Base-by-base conservation (phyloP, 208 protist species). In the Balamuthia mandrillaris region DNA sequence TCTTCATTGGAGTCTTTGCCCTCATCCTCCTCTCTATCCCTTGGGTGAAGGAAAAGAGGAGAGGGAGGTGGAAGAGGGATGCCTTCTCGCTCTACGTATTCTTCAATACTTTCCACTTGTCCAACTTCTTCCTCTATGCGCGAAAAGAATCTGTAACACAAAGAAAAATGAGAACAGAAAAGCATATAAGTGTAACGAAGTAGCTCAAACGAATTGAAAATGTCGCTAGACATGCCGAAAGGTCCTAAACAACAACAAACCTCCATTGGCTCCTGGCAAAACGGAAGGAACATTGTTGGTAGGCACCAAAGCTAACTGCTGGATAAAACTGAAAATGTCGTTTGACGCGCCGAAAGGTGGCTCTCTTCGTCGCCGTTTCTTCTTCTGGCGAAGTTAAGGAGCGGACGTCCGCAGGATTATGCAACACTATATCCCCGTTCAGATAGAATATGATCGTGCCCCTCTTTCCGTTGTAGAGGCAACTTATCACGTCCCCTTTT, bases 231-330 rank as follows among this genome's bases (percentile, higher is more conserved):
- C 12, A 21, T 9, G 31, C 58, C 12, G 12, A 21, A 24, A 21
- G 12, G 10, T 18, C n/a, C 18, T 51, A 9, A 27, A 27, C 16
- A 6, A n/a, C 12, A 51, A 14, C 27, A 6, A 60, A 81, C 72
- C 7, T 60, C 16, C 52, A 60, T 21, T 41, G 72, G 18, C 60
- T 35, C 18, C 18, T 12, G 44, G 45, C 72, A 60, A 81, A 81
- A n/a, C 60, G 52, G 51, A 81, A 35, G 72, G 14, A 49, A 27
- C 72, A 81, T 37, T 81, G 72, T 49, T 81, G 72, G 21, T 60
- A 81, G 31, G 72, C 72, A 7, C 72, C 72, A 21, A 81, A 21
- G 72, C 72, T 81, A 37, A 81, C 33, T 29, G 72, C 72, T 18
- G 72, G 72, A 33, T 81, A 81, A 49, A 81, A 81, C 33, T 27